Evolutionary conservation across 163 green algal genomes (phyloP).

Genomic region (Chloroidium sp.): DNA sequence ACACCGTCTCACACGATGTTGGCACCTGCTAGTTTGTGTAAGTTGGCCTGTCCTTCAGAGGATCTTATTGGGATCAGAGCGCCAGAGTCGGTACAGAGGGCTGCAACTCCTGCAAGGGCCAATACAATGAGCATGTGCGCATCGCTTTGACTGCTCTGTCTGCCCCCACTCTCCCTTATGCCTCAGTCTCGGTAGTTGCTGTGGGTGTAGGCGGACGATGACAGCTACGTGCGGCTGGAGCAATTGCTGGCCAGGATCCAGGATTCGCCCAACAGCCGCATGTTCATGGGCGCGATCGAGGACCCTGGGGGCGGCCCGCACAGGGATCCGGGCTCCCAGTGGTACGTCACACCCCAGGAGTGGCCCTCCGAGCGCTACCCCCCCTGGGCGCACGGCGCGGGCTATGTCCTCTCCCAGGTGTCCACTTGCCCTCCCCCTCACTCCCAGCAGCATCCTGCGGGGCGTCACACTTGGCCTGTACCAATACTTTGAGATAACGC

Average conservation of each 20-base stretch:
- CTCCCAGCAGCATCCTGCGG: neutral
- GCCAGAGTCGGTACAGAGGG: too few species aligned
- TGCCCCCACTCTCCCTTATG: too few species aligned
- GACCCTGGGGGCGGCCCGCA: conserved; percentile 22
- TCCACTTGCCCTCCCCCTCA: neutral
- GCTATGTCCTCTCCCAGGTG: conserved; percentile 31
- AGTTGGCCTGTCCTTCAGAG: too few species aligned
- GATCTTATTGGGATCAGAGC: too few species aligned
- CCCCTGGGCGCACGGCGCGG: conserved; percentile 37
- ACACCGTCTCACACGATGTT: too few species aligned
- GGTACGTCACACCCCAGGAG: conserved; percentile 33
- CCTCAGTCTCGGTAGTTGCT: too few species aligned
- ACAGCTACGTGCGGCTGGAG: conserved; percentile 31
- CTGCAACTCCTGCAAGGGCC: too few species aligned
- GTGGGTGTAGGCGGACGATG: conserved; percentile 29
- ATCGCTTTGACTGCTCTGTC: too few species aligned
- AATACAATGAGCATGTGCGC: too few species aligned
- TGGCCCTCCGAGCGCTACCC: conserved; percentile 31
- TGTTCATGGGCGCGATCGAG: conserved; percentile 36
- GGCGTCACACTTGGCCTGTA: too few species aligned
- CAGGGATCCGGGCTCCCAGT: conserved; percentile 21
- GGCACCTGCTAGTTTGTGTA: too few species aligned
- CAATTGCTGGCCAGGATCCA: conserved; percentile 18
- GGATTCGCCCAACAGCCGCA: neutral
- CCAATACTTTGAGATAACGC: too few species aligned